Base-by-base conservation (phyloP, 2,329 filamentous ascomycete species). In the Polychaeton citri region DNA sequence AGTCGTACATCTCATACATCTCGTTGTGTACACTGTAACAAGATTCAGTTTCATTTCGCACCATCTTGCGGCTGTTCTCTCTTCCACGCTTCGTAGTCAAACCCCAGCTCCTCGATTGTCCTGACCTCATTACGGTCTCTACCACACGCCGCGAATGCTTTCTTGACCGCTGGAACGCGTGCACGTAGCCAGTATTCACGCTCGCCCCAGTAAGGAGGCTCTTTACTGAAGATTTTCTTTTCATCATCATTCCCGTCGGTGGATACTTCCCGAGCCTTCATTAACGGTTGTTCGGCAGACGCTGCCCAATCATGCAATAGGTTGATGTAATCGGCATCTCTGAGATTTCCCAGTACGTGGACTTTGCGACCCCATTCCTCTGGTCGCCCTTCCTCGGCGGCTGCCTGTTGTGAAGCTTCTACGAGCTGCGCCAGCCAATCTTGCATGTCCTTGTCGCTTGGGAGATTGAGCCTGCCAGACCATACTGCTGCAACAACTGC, bases 401-500 rank as follows among this genome's bases (percentile, higher is more conserved):
- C 24, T 15, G 12, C 24, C 5, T 12, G 24, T 15, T 15, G 24
- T 15, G 24, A 28, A 28, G 24, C 24, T 28, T 28, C 24, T 39
- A 64, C 45, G 3, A 54, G 50, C 0, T 47, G 41, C 2, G 54
- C 37, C 52, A 83, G 81, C 84, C 83, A 92, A 2, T 50, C 50
- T 37, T 66, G 57, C 79, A 95, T 92, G 35, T 75, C 73, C 0
- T 62, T 52, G 1, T 54, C 55, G 0, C 71, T 51, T 1, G 86
- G 86, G 6, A 94, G 62, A 0, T 59, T 43, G 1, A 94, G 62
- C 1, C 73, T 63, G 21, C 81, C 80, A 1, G 83, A 74, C 72
- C 83, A 93, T 0, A 87, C 71, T 1, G 83, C 74, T 2, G 86
- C 75, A 32, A 92, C 67, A 0, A 83, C 72, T 0, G 86, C 80